Base-by-base conservation (phyloP, 1,139 yeast species). In the Pichia sp. region DNA sequence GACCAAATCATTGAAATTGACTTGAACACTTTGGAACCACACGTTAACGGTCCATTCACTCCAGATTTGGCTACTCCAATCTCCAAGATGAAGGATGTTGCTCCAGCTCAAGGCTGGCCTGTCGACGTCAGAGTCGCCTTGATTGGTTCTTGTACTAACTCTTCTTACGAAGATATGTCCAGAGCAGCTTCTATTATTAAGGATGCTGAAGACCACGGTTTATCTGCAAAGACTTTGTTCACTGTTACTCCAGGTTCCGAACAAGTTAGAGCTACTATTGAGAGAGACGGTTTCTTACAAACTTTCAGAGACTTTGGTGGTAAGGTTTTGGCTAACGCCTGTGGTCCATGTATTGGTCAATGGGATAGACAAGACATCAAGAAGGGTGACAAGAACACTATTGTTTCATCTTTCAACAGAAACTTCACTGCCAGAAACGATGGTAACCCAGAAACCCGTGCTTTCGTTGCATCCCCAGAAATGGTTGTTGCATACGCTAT, bases 331-430 rank as follows among this genome's bases (percentile, higher is more conserved):
- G 98, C 99, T 64, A 93, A 93, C 74, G 99, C 99, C 62, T 92
- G 99, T 82, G 99, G 99, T 75, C 99, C 99, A 75, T 92, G 99
- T 84, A 93, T 93, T 72, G 99, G 99, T 74, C 99, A 93, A 82
- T 93, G 99, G 99, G 98, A 93, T 74, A 89, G 99, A 81, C 90
- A 83, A 72, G 98, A 93, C 74, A 83, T 92, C 74, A 82, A 88
- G 81, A 93, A 90, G 85, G 97, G 97, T 77, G 97, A 90, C 73
- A 90, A 89, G 83, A 92, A 92, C 85, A 89, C 99, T 67, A 93
- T 93, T 79, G 96, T 93, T 65, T 88, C 98, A 43, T 92, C 98
- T 64, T 93, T 89, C 87, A 93, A 93, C 93, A 90, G 98, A 86
- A 93, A 93, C 81, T 93, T 93, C 82, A 90, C 97, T 70, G 82